phyloP scores from a whole-genome alignment of 305 asterid species.

The Striga hermonthica region DNA sequence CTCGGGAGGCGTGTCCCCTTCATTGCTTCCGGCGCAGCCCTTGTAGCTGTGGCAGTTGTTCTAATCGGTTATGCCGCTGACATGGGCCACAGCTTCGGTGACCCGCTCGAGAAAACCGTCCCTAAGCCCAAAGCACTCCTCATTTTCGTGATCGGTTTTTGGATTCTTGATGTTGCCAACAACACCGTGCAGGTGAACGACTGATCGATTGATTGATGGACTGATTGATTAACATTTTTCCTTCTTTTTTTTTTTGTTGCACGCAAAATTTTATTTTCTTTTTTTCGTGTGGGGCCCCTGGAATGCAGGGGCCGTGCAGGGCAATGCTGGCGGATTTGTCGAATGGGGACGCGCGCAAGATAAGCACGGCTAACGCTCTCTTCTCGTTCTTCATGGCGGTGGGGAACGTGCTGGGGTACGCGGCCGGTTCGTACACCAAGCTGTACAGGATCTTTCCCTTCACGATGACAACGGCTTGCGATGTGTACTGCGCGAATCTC shows the following conservation, averaged over 20 bases:
- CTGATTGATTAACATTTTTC: background rate
- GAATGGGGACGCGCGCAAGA: conserved; percentile 49
- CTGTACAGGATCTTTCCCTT: conserved; percentile 69
- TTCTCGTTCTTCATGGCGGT: conserved; percentile 93
- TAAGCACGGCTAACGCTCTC: conserved; percentile 58
- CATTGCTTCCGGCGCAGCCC: conserved; percentile 67
- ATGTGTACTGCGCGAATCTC: conserved; percentile 78
- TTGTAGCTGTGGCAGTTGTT: conserved; percentile 63
- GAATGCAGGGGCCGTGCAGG: conserved; percentile 85
- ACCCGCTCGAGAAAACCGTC: conserved; percentile 36
- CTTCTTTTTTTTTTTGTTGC: background rate
- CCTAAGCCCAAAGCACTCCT: conserved; percentile 68
- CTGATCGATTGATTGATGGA: too few species aligned
- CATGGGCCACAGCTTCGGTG: conserved; percentile 70
- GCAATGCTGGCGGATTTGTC: conserved; percentile 82
- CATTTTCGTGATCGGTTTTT: conserved; percentile 77
- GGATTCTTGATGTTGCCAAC: conserved; percentile 88
- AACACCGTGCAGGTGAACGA: conserved; percentile 88
- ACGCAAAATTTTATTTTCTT: too few species aligned
- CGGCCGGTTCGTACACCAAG: conserved; percentile 74
- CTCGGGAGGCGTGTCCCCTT: conserved; percentile 89
- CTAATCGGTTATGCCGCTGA: conserved; percentile 90
- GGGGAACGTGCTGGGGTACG: conserved; percentile 81
- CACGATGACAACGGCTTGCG: conserved; percentile 69
- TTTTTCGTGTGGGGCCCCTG: too few species aligned